phyloP scores from a whole-genome alignment of 495 filamentous ascomycete genomes.

The Neurospora sp. region DNA sequence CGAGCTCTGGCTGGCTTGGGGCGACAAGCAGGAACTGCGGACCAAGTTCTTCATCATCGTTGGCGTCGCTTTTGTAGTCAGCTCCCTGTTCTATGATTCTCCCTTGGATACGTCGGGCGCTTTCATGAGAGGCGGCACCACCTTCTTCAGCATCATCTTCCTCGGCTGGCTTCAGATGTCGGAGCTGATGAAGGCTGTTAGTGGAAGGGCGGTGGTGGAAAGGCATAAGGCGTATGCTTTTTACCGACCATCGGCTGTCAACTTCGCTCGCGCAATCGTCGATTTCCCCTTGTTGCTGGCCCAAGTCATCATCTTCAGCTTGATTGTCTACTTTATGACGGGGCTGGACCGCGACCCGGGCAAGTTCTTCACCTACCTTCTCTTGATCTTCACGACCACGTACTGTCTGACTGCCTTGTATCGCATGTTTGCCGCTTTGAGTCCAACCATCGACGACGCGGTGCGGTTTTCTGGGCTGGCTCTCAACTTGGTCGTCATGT shows the following conservation, averaged over 20 bases:
- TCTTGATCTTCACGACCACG: slow-evolving; percentile 51
- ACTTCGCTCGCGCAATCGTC: slow-evolving; percentile 64
- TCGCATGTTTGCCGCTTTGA: slow-evolving; percentile 57
- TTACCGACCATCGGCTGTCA: slow-evolving; percentile 71
- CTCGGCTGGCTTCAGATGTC: slow-evolving; percentile 69
- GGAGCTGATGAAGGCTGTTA: slow-evolving; percentile 63
- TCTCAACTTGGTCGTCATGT: slow-evolving; percentile 66
- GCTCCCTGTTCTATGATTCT: slow-evolving; percentile 64
- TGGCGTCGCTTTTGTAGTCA: slow-evolving; percentile 67
- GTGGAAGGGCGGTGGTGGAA: slow-evolving; percentile 60
- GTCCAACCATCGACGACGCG: slow-evolving; percentile 53
- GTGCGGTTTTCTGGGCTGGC: slow-evolving; percentile 38
- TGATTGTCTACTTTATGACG: slow-evolving; percentile 73
- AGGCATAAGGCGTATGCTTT: slow-evolving; percentile 83
- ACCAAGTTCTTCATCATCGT: slow-evolving; percentile 47
- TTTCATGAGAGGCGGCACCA: slow-evolving; percentile 44
- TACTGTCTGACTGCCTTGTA: slow-evolving; percentile 56
- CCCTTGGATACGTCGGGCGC: slow-evolving; percentile 45
- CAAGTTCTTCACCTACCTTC: slow-evolving; percentile 72
- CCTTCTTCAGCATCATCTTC: slow-evolving; percentile 72
- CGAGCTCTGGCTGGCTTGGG: slow-evolving; percentile 50
- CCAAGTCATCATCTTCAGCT: slow-evolving; percentile 60
- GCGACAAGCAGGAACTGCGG: slow-evolving; percentile 48
- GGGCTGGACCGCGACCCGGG: slow-evolving; percentile 57
- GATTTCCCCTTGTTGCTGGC: slow-evolving; percentile 63